These are phyloP conservation scores for Phytophthora aleatoria DNA, from an alignment of 352 stramenopile species.

Conservation along the genomic window DNA sequence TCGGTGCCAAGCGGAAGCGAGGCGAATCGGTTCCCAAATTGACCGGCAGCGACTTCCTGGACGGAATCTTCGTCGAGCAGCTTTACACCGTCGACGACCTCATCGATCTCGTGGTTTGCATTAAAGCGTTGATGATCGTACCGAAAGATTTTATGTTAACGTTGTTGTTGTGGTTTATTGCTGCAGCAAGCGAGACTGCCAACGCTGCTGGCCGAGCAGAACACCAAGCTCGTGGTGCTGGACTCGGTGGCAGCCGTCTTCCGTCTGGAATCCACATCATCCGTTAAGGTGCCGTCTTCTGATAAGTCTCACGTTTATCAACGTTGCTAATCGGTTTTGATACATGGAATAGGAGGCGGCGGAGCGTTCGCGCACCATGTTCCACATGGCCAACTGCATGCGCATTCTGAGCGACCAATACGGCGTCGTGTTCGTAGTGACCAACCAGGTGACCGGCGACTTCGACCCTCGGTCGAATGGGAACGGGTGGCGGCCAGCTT, in stretches of 20 bases:
- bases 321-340: background rate
- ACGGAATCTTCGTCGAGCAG: constrained; percentile 82
- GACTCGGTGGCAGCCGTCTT: constrained; percentile 84
- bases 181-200: constrained; percentile 70
- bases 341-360: constrained; percentile 52
- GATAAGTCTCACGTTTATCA: background rate
- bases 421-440: constrained; percentile 71
- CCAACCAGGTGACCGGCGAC: constrained; percentile 84
- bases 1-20: constrained; percentile 53
- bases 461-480: constrained; percentile 37
- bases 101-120: constrained; percentile 58
- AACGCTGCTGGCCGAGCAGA: constrained; percentile 65
- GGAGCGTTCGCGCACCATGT: constrained; percentile 77
- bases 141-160: constrained; percentile 5
- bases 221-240: constrained; percentile 82
- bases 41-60: constrained; percentile 51
- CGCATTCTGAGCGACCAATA: constrained; percentile 83
- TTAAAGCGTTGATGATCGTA: background rate
- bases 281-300: constrained; percentile 51
- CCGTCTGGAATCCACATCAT: constrained; percentile 66
- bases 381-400: constrained; percentile 86
- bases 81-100: constrained; percentile 74
- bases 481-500: constrained; percentile 56
- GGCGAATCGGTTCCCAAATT: constrained; percentile 25
- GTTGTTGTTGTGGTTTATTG: background rate